These are phyloP conservation scores for Teunomyces stri DNA, from an alignment of 805 yeast species.

Conservation along the genomic window DNA sequence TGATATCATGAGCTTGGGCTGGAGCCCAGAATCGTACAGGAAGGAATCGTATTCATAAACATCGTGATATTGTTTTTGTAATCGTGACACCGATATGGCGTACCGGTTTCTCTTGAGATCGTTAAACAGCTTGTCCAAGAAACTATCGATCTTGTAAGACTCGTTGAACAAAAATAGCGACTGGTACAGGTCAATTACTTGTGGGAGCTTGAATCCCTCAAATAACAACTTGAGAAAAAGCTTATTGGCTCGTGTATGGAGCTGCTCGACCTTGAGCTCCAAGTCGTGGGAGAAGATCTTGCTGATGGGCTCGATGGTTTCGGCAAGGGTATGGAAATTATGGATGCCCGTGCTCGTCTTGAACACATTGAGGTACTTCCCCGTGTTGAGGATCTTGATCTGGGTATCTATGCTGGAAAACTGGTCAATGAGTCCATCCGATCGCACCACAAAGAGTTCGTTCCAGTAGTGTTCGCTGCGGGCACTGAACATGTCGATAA, in stretches of 20 bases:
- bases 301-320: constrained; percentile 24
- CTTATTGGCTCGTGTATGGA: constrained; percentile 66
- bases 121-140: constrained; percentile 47
- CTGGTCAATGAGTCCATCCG: constrained; percentile 72
- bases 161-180: constrained; percentile 56
- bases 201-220: constrained; percentile 55
- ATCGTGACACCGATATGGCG: constrained; percentile 26
- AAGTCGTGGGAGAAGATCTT: constrained; percentile 44
- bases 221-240: constrained; percentile 55
- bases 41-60: constrained; percentile 4
- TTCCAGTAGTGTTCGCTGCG: constrained; percentile 69
- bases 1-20: constrained; percentile 66
- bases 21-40: constrained; percentile 34
- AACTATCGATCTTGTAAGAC: constrained; percentile 50
- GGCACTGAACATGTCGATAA: constrained; percentile 24
- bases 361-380: constrained; percentile 77
- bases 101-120: constrained; percentile 50
- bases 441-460: constrained; percentile 67
- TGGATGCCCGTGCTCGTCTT: constrained; percentile 55
- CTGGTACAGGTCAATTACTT: constrained; percentile 50
- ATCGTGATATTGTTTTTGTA: constrained; percentile 25
- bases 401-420: constrained; percentile 54
- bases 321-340: constrained; percentile 27
- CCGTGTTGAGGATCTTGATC: constrained; percentile 71
- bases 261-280: constrained; percentile 53